Conservation (phyloP, 2,329 filamentous ascomycete genomes). For the Alternaria sp. region DNA sequence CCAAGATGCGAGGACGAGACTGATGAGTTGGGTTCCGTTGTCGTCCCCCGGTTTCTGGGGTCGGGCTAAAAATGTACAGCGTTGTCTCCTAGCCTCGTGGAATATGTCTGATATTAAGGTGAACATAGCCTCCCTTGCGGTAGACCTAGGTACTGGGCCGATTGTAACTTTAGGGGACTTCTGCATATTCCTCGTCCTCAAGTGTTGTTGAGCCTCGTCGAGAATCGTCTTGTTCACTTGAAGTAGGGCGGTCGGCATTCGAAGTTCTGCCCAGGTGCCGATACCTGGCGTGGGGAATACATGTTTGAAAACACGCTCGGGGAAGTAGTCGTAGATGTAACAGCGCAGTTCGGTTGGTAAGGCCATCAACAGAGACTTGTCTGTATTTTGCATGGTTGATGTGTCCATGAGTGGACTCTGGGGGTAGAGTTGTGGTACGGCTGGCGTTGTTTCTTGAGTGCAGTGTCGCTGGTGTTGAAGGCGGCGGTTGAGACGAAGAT, state of each 20-base stretch:
- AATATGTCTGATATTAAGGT: not conserved
- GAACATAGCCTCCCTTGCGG: not conserved
- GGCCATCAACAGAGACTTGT: not conserved
- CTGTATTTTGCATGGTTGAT: not conserved
- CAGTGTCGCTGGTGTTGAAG: not conserved
- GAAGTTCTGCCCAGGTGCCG: not conserved
- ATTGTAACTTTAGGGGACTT: not conserved
- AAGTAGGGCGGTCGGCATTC: not conserved
- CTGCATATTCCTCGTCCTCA: not conserved
- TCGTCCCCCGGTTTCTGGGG: not conserved
- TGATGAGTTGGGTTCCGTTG: not conserved
- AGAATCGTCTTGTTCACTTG: not conserved
- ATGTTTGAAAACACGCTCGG: not conserved
- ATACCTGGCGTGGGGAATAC: not conserved
- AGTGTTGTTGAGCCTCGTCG: not conserved
- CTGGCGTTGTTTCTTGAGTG: not conserved
- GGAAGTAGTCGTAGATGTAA: not conserved
- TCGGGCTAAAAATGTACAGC: not conserved
- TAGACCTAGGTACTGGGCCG: not conserved
- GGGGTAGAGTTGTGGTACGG: accelerated
- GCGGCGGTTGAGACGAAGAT: not conserved
- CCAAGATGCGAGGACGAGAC: not conserved
- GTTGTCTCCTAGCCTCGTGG: not conserved
- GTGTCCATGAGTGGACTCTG: not conserved
- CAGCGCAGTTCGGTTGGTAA: not conserved